Evolutionary conservation across 495 filamentous ascomycete species (phyloP).

Genomic region (Penicillium diatomitis): DNA sequence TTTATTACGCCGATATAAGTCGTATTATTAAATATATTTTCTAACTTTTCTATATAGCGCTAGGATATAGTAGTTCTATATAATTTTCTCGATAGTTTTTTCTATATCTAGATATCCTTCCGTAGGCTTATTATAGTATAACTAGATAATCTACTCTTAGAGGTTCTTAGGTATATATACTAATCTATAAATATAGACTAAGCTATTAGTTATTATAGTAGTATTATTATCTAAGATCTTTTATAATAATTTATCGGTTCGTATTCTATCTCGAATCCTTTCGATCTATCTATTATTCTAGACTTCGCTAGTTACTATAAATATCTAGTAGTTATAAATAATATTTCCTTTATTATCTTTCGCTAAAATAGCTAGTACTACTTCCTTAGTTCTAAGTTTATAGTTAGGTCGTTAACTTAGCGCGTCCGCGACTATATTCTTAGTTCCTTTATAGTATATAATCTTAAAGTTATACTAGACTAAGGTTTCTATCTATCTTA

Average conservation of each 20-base stretch:
- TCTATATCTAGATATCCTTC: background rate
- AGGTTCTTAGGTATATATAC: background rate
- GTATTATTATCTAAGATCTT: background rate
- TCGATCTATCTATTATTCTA: background rate
- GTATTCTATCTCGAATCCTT: background rate
- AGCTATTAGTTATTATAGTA: background rate
- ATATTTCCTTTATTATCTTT: background rate
- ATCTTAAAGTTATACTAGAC: background rate
- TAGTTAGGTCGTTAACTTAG: background rate
- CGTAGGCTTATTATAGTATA: background rate
- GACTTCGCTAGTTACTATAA: background rate
- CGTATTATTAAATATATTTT: background rate
- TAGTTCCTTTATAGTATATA: background rate
- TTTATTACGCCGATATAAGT: background rate
- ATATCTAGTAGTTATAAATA: background rate
- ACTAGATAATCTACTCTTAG: background rate
- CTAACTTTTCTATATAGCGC: background rate
- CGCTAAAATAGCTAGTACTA: background rate
- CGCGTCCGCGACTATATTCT: background rate
- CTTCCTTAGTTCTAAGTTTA: background rate
- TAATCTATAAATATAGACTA: background rate
- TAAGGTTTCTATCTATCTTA: background rate
- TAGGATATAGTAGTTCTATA: background rate
- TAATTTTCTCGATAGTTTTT: background rate
- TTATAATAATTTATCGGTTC: background rate